Evolutionary conservation across 305 asterid species (phyloP), one percentile per base, ranked within the genome.

Genomic region (Salvia sclarea): DNA sequence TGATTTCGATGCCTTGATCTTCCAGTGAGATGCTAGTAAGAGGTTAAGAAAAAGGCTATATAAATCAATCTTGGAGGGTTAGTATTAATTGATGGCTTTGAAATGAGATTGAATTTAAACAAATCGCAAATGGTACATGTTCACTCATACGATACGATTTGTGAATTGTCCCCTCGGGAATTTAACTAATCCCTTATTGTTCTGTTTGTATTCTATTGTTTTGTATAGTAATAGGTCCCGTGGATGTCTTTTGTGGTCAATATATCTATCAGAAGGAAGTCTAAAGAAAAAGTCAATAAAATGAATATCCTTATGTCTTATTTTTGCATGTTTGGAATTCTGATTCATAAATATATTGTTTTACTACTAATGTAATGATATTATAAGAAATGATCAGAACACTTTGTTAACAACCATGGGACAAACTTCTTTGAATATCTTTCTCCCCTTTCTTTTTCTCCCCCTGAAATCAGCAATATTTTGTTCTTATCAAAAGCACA

Each of bases 1-100:
- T 54, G 44, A 55, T 18, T 66, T 35, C 16, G 54, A 35, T 49
- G 43, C 24, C 22, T 62, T 61, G 68, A 54, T 61, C 25, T 48
- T 37, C 59, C 30, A 58, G 9, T 41, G 6, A 66, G 63, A 38
- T 44, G 37, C 54, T 64, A 43, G 33, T 45, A 55, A 18, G 25
- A 60, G n/a, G 64, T 33, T n/a, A 38, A 8, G 24, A 17, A 28
- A 28, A 66, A 47, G 45, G 44, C 18, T 38, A 14, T 45, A 9
- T 24, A n/a, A 37, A 58, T 43, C 44, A 69, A 25, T 45, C 18
- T 63, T 1, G 12, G 28, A 13, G 43, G 24, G 60, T 55, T 54
- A 13, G n/a, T 8, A 21, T 49, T 49, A n/a, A 1, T 69, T 43
- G 31, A 41, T 24, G 28, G 25, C 59, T n/a, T n/a, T 68, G 40